Base-by-base conservation (phyloP, 306 rosid genomes). In the Dryas octopetala region DNA sequence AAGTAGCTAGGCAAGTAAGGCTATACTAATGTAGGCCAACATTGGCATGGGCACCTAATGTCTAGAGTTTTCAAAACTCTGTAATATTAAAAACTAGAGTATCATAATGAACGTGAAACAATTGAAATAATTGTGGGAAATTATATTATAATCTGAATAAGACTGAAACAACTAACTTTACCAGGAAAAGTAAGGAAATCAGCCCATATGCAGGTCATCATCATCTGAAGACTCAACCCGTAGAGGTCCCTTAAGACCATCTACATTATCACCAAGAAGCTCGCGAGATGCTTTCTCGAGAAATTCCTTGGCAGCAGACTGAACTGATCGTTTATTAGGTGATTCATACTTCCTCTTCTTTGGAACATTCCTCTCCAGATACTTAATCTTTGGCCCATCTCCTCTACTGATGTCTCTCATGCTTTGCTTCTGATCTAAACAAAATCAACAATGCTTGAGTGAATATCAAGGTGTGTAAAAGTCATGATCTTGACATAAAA, bases 201-300 rank as follows among this genome's bases (percentile, higher is more conserved):
- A 88, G 23, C 79, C 19, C 71, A 67, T 16, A 15, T 48, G 66
- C 40, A 26, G 72, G 48, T 86, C 80, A 0, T 82, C 83, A 2
- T 80, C 85, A 53, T 88, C 90, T 62, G 82, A 86, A 66, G 76
- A 68, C 16, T 76, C 86, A 40, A 76, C 54, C 68, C 15, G 84
- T 65, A 95, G 28, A 23, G 99, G 99, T 44, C 97, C 98, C 81
- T 83, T 87, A 52, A 90, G n/a, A 80, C 91, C 85, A 3, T 82
- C 80, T 17, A 71, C 74, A 68, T 77, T 79, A 73, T 88, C 75
- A 74, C 92, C 97, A 59, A 90, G 89, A 89, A 92, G 83, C 85
- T 95, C 99, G 3, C 80, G 83, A 3, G 97, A 74, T 52, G 99
- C 97, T 87, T 95, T 95, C 84, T 90, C 92, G 43, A 95, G 89